phyloP scores from a whole-genome alignment of 257 asterid genomes.

The Nyctanthes arbortristis region DNA sequence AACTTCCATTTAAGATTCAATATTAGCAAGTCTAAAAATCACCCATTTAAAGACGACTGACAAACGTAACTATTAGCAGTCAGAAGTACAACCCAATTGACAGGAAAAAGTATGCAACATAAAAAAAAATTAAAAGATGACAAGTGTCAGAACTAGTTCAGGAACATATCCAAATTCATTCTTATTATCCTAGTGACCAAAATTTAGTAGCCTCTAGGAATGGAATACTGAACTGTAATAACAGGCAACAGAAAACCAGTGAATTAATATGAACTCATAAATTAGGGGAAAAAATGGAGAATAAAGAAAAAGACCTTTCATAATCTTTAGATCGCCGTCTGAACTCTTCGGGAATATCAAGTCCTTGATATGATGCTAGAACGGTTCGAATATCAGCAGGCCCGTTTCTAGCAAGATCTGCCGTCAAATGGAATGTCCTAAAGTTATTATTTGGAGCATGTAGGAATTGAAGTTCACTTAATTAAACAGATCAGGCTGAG shows the following conservation, averaged over 20 bases:
- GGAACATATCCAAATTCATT: background rate
- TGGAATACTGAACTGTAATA: background rate
- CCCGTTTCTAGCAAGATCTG: constrained; percentile 76
- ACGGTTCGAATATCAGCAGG: constrained; percentile 85
- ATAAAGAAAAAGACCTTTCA: constrained; percentile 50
- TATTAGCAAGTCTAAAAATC: background rate
- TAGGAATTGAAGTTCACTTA: constrained; percentile 9
- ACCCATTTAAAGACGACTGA: background rate
- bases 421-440: constrained; percentile 25
- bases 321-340: constrained; percentile 76
- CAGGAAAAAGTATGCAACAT: background rate
- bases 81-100: background rate
- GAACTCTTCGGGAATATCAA: constrained; percentile 83
- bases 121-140: background rate
- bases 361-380: constrained; percentile 81
- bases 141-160: background rate
- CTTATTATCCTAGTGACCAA: background rate
- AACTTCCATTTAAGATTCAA: background rate
- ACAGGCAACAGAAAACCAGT: background rate
- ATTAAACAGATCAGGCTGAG: constrained; percentile 17
- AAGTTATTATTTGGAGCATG: background rate
- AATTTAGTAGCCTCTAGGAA: background rate
- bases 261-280: background rate
- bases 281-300: no score
- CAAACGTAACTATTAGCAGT: background rate